phyloP scores from a whole-genome alignment of 345 rosid genomes.

The Rhizophora apiculata region DNA sequence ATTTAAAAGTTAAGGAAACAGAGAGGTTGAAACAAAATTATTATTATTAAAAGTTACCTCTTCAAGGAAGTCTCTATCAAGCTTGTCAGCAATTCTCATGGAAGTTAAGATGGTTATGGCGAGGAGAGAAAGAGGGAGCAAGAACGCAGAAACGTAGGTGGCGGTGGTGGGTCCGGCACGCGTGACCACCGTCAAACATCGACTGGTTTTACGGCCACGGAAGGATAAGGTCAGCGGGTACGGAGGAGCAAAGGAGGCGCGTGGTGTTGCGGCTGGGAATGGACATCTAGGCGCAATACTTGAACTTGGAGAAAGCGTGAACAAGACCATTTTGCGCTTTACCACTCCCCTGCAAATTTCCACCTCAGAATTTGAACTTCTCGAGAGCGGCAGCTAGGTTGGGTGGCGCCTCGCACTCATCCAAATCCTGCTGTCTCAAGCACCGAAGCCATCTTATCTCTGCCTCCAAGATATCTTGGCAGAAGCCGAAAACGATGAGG shows the following conservation, averaged over 20 bases:
- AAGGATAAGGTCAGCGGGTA: slow-evolving; percentile 13
- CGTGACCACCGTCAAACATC: slow-evolving; percentile 44
- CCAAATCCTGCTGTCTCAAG: no score
- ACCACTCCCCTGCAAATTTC: no score
- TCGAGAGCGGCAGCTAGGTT: no score
- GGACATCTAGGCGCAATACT: slow-evolving; percentile 6
- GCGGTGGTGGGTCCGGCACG: slow-evolving; percentile 60
- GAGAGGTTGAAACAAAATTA: not conserved
- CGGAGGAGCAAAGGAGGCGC: slow-evolving; percentile 7
- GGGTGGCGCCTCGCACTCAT: no score
- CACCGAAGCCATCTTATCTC: no score
- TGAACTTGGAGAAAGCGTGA: no score
- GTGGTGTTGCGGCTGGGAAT: slow-evolving; percentile 16
- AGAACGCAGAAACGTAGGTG: slow-evolving; percentile 62
- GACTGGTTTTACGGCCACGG: slow-evolving; percentile 17
- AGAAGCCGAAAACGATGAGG: no score
- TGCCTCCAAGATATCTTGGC: no score
- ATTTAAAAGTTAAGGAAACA: no score
- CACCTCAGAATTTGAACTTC: no score
- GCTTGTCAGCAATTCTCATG: slow-evolving; percentile 59
- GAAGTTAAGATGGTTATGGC: slow-evolving; percentile 65
- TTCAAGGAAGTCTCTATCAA: slow-evolving; percentile 64
- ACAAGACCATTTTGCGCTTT: no score
- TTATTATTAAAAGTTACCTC: slow-evolving; percentile 38
- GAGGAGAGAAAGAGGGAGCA: slow-evolving; percentile 66